Conservation (phyloP, 176 grass and related monocot species). For the Hyparrhenia diplandra region DNA sequence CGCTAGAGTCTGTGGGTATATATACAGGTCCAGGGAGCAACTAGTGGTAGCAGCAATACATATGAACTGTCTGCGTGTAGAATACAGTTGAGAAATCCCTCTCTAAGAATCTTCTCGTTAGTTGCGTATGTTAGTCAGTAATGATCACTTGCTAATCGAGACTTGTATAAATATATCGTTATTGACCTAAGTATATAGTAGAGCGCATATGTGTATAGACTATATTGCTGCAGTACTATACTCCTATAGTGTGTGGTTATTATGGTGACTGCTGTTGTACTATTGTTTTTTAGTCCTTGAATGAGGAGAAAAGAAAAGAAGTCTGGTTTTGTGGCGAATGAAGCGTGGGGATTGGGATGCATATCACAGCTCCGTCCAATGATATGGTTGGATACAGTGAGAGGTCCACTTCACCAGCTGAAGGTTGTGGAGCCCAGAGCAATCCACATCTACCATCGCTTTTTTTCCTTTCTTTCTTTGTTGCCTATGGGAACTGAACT, state of each 20-base stretch:
- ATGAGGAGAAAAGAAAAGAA: too few species aligned
- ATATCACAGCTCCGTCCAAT: neutral
- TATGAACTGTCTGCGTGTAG: constrained; percentile 34
- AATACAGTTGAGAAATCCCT: neutral
- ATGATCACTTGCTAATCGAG: constrained; percentile 2
- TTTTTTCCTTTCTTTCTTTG: neutral
- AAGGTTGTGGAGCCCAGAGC: neutral
- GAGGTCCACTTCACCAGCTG: neutral
- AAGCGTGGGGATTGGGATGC: neutral
- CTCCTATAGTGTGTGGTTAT: neutral
- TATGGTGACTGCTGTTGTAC: neutral
- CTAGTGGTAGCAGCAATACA: neutral
- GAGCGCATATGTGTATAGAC: neutral
- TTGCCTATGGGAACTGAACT: neutral
- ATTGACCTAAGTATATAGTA: neutral
- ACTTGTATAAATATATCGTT: neutral
- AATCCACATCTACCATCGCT: neutral
- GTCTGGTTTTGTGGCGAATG: neutral
- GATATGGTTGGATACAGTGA: neutral
- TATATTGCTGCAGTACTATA: too few species aligned
- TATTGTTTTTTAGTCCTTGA: too few species aligned
- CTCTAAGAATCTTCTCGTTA: constrained; percentile 38
- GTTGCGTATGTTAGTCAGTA: neutral
- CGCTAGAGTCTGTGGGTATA: constrained; percentile 7
- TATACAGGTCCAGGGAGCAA: constrained; percentile 26